A percentile compares a stretch with the other conserved stretches of the same genome.
These are phyloP conservation scores for Hamigera avellanea DNA, from an alignment of 495 filamentous ascomycete genomes.

Conservation along the genomic window DNA sequence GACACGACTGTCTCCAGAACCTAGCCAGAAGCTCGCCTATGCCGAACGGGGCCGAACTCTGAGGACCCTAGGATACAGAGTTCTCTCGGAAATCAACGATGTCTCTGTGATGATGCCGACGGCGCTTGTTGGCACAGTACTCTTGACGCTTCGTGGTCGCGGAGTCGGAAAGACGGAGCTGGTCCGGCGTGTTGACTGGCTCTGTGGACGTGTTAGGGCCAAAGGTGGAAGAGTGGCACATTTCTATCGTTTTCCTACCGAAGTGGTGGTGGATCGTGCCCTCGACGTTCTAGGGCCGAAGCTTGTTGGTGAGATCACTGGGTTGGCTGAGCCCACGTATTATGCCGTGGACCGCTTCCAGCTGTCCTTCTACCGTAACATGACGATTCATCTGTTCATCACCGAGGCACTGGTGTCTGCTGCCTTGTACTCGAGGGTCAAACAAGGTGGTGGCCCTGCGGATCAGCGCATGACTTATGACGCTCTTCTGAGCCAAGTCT, in stretches of 20 bases:
- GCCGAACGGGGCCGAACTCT: slow-evolving; percentile 52
- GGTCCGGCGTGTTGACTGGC: slow-evolving; percentile 80
- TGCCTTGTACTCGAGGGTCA: slow-evolving; percentile 80
- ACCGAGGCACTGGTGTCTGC: slow-evolving; percentile 80
- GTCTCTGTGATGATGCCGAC: slow-evolving; percentile 98
- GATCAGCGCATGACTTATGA: slow-evolving; percentile 68
- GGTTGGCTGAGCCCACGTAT: slow-evolving; percentile 76
- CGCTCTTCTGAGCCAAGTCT: slow-evolving; percentile 61
- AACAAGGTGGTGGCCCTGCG: slow-evolving; percentile 71
- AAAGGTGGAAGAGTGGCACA: slow-evolving; percentile 89
- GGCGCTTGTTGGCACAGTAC: slow-evolving; percentile 83
- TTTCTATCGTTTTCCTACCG: slow-evolving; percentile 69
- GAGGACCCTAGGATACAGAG: slow-evolving; percentile 77
- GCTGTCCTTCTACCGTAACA: slow-evolving; percentile 94
- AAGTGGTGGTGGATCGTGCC: slow-evolving; percentile 75
- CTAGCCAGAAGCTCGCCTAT: slow-evolving; percentile 27
- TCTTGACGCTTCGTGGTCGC: slow-evolving; percentile 82
- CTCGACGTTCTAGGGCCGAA: slow-evolving; percentile 84
- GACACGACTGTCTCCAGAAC: slow-evolving; percentile 25
- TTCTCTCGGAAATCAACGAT: slow-evolving; percentile 86
- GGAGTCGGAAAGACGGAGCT: slow-evolving; percentile 84
- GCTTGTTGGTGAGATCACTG: slow-evolving; percentile 68
- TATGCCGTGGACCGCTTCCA: slow-evolving; percentile 95
- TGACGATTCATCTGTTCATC: slow-evolving; percentile 97
- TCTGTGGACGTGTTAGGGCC: slow-evolving; percentile 66